Percentiles rank a stretch among this genome's conserved stretches.
Conservation (phyloP, 2,329 filamentous ascomycete species). For the Ascochyta viciae-villosae region DNA sequence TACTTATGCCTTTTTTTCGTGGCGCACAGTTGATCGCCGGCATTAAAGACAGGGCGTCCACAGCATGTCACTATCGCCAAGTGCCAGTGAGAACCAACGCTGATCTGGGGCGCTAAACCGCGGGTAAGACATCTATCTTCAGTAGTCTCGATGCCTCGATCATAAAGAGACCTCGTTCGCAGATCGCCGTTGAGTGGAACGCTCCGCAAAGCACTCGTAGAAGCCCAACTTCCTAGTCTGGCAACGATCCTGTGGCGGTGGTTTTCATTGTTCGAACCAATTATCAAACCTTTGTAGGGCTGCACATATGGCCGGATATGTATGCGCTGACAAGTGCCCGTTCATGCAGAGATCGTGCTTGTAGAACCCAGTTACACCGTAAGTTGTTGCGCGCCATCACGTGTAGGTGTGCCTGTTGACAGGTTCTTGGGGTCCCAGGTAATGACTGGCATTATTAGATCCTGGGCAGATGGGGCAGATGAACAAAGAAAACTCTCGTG, state of each 20-base stretch:
- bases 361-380: background rate
- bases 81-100: background rate
- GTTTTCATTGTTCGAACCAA: background rate
- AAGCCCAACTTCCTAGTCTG: background rate
- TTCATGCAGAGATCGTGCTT: background rate
- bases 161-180: background rate
- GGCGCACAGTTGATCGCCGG: background rate
- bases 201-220: background rate
- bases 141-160: background rate
- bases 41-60: background rate
- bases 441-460: too few relatives aligned
- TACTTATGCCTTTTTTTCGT: background rate
- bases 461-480: background rate
- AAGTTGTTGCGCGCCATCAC: background rate
- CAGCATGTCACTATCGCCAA: slow-evolving; percentile 10
- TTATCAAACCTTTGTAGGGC: background rate
- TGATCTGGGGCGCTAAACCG: background rate
- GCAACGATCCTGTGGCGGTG: background rate
- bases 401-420: background rate
- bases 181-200: background rate
- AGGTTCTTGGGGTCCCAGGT: too few relatives aligned
- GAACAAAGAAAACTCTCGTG: background rate
- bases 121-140: background rate
- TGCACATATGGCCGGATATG: background rate
- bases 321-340: background rate